Evolutionary conservation across 305 asterid genomes (phyloP).

Genomic region (Fraxinus paxiana): DNA sequence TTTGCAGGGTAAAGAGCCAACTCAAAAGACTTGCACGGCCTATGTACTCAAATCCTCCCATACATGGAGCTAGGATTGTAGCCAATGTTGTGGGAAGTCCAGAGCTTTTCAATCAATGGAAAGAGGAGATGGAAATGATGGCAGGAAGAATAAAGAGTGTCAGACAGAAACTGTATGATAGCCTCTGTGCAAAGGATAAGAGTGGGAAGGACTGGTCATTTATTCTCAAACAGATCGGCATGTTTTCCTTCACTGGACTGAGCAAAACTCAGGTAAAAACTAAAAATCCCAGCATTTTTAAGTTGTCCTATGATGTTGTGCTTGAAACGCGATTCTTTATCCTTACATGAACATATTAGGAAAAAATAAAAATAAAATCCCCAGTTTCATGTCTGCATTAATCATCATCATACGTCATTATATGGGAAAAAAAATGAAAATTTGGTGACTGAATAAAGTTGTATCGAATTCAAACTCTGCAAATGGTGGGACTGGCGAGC

Average conservation of each 20-base stretch:
- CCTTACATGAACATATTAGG: neutral
- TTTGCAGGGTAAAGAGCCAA: slow-evolving; percentile 86
- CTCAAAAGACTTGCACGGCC: slow-evolving; percentile 91
- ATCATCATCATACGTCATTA: neutral
- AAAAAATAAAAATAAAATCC: neutral
- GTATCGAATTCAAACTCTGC: neutral
- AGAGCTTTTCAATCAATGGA: slow-evolving; percentile 81
- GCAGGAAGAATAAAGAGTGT: slow-evolving; percentile 94
- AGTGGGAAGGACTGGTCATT: slow-evolving; percentile 95
- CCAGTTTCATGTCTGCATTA: neutral
- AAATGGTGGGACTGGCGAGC: neutral
- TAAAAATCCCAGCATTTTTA: neutral
- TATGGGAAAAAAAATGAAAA: neutral
- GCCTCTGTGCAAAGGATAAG: slow-evolving; percentile 58
- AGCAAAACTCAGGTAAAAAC: slow-evolving; percentile 72
- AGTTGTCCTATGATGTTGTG: neutral
- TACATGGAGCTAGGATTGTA: slow-evolving; percentile 91
- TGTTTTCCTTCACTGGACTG: slow-evolving; percentile 95
- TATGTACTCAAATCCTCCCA: slow-evolving; percentile 96
- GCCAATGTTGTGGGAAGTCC: slow-evolving; percentile 82
- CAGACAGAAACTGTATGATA: slow-evolving; percentile 64
- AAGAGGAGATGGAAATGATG: slow-evolving; percentile 88
- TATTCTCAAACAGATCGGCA: slow-evolving; percentile 83
- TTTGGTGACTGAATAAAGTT: neutral
- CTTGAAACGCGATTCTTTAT: neutral